phyloP scores from a whole-genome alignment of 768 basidiomycete genomes.

The Serendipita sp. region DNA sequence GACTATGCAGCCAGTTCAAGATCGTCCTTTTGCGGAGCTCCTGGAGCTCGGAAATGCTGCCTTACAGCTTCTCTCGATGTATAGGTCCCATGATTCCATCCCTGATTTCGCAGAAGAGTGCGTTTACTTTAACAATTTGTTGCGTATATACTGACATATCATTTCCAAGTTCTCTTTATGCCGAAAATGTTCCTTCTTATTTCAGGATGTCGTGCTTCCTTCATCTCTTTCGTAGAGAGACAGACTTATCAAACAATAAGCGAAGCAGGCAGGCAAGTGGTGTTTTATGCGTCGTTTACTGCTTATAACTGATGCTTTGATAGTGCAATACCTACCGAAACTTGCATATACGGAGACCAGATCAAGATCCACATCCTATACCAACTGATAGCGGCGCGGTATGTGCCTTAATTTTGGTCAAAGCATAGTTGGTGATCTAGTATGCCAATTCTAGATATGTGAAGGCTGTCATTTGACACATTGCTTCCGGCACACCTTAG shows the following conservation, averaged over 20 bases:
- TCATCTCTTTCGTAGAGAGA: not conserved
- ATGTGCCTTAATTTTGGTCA: too few species aligned
- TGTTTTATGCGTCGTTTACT: too few species aligned
- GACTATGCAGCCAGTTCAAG: constrained; percentile 45
- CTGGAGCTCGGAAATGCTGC: constrained; percentile 13
- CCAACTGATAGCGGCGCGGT: too few species aligned
- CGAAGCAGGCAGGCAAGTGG: too few species aligned
- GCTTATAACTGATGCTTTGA: too few species aligned
- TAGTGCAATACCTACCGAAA: too few species aligned
- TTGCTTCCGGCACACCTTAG: not conserved
- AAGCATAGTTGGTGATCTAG: too few species aligned
- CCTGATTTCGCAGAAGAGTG: not conserved
- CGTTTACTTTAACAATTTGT: not conserved
- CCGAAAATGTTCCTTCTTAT: not conserved
- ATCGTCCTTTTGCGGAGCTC: constrained; percentile 32
- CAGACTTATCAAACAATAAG: too few species aligned
- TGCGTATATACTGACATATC: not conserved
- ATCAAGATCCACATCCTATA: too few species aligned
- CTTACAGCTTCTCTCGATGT: not conserved
- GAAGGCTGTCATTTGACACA: not conserved
- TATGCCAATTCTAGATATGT: not conserved
- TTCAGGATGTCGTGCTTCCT: not conserved
- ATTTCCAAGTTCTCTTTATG: not conserved
- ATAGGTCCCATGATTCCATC: not conserved
- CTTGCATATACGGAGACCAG: too few species aligned